Evolutionary conservation across 352 stramenopile genomes (phyloP).

Genomic region (Globisporangium uncinulatum): DNA sequence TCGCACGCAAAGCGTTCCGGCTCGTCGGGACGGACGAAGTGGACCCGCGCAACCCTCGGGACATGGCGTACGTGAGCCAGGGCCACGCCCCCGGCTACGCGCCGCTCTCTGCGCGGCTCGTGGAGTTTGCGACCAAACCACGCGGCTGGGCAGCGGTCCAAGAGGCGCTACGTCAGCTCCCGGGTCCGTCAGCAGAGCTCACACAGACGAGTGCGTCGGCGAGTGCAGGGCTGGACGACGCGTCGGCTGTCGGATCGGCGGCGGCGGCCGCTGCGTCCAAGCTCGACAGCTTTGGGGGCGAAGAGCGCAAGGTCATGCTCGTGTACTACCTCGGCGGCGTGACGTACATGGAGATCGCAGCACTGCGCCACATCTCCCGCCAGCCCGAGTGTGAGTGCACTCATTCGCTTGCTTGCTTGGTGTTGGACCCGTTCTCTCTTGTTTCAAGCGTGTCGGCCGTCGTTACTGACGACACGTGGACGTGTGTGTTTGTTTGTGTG

Average conservation of each 20-base stretch:
- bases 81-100: slow-evolving; percentile 89
- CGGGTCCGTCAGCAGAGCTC: slow-evolving; percentile 73
- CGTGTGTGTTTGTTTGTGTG: slow-evolving; percentile 6
- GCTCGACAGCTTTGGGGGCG: slow-evolving; percentile 64
- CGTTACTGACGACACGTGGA: background rate
- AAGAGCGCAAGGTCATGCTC: slow-evolving; percentile 91
- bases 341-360: slow-evolving; percentile 96
- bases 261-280: slow-evolving; percentile 29
- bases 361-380: slow-evolving; percentile 92
- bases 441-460: background rate
- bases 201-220: slow-evolving; percentile 35
- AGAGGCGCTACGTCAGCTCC: slow-evolving; percentile 80
- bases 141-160: slow-evolving; percentile 73
- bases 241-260: background rate
- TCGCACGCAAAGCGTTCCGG: slow-evolving; percentile 86
- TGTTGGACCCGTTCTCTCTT: background rate
- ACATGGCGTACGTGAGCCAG: slow-evolving; percentile 91
- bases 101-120: slow-evolving; percentile 89
- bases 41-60: slow-evolving; percentile 90
- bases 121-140: slow-evolving; percentile 85
- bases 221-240: slow-evolving; percentile 4
- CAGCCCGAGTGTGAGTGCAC: slow-evolving; percentile 85
- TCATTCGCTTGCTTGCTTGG: background rate
- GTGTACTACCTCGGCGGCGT: slow-evolving; percentile 96
- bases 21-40: slow-evolving; percentile 94